Evolutionary conservation across 2,329 filamentous ascomycete species (phyloP).

Genomic region (Tolypocladium nubicola): DNA sequence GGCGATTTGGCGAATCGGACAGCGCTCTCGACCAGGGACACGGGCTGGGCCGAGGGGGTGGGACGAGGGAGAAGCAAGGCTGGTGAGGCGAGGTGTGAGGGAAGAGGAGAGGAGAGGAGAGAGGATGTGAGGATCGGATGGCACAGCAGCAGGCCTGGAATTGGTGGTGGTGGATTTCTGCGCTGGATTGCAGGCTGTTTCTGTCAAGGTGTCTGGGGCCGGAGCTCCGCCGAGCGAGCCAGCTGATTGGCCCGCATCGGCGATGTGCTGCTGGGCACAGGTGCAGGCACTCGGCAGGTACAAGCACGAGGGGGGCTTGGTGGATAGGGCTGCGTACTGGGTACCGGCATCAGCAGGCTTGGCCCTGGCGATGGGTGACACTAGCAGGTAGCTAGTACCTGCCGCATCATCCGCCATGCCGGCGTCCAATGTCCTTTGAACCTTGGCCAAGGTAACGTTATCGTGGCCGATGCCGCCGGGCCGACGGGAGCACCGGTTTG

Average conservation of each 20-base stretch:
- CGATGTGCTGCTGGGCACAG: not conserved
- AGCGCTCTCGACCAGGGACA: not conserved
- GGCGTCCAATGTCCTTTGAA: not conserved
- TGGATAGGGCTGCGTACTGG: not conserved
- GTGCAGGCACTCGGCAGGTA: not conserved
- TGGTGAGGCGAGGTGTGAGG: not conserved
- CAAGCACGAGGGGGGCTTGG: not conserved
- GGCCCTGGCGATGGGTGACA: not conserved
- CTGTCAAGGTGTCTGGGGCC: not conserved
- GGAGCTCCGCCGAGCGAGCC: not conserved
- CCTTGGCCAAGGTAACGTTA: not conserved
- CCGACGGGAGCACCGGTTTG: not conserved
- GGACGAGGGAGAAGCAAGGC: not conserved
- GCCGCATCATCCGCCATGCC: not conserved
- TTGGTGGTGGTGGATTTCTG: not conserved
- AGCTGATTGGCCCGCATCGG: not conserved
- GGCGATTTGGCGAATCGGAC: not conserved
- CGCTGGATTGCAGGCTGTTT: not conserved
- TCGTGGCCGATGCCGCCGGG: not conserved
- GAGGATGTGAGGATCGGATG: not conserved
- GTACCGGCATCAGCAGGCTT: not conserved
- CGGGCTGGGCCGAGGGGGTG: not conserved
- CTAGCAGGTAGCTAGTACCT: not conserved
- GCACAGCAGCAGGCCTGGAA: not conserved
- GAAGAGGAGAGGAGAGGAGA: conserved; percentile 3